phyloP scores from a whole-genome alignment of 805 yeast genomes.

The Citeromyces matritensis region DNA sequence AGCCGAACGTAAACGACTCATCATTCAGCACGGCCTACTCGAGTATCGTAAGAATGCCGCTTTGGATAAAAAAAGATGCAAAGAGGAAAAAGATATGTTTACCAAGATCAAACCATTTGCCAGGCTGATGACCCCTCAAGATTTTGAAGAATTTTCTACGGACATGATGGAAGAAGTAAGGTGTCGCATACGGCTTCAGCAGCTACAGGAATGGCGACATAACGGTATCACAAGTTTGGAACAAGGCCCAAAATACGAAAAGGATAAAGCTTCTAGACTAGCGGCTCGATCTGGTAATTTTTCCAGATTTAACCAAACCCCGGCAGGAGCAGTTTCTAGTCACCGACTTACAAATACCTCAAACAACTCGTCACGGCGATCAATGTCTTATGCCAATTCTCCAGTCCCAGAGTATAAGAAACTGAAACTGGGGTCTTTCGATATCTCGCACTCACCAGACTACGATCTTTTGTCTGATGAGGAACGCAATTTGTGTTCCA shows the following conservation, averaged over 20 bases:
- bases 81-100: constrained; percentile 78
- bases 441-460: constrained; percentile 69
- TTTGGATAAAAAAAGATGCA: constrained; percentile 69
- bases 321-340: constrained; percentile 3
- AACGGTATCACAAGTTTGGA: constrained; percentile 80
- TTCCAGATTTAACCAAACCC: constrained; percentile 7
- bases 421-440: constrained; percentile 29
- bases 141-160: constrained; percentile 59
- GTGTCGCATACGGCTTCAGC: constrained; percentile 70
- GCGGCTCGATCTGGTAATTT: constrained; percentile 30
- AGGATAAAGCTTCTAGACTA: constrained; percentile 70
- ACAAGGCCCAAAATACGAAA: constrained; percentile 73
- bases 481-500: constrained; percentile 76
- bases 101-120: constrained; percentile 71
- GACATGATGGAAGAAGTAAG: constrained; percentile 69
- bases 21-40: constrained; percentile 61
- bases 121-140: constrained; percentile 64
- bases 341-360: constrained; percentile 8
- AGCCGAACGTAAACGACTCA: constrained; percentile 79
- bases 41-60: constrained; percentile 78
- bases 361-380: constrained; percentile 3
- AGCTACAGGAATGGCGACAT: constrained; percentile 84
- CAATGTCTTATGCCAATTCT: constrained; percentile 4
- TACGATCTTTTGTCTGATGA: constrained; percentile 72
- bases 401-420: constrained; percentile 15